Evolutionary conservation across 148 eudicot genomes (phyloP).

Genomic region (Linanthus parryae): DNA sequence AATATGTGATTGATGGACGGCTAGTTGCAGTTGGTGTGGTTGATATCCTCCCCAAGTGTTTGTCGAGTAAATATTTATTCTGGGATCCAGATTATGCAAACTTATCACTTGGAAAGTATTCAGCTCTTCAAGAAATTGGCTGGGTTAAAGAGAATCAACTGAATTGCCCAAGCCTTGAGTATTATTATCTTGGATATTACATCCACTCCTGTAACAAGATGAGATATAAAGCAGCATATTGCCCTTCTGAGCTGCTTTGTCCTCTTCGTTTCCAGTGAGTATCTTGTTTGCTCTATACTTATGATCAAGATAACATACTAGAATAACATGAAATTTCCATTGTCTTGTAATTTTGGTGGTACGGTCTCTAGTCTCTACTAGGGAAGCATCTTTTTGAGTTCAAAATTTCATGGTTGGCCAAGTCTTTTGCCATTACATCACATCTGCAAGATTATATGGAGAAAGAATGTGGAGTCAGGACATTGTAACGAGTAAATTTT

Average conservation of each 20-base stretch:
- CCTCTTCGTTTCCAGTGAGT: slow-evolving; percentile 94
- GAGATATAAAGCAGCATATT: slow-evolving; percentile 96
- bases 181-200: slow-evolving; percentile 96
- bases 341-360: no score
- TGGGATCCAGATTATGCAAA: slow-evolving; percentile 95
- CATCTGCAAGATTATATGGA: no score
- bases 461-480: no score
- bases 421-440: no score
- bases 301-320: no score
- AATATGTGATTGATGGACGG: slow-evolving; percentile 74
- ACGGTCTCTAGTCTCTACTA: no score
- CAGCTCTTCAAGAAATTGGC: slow-evolving; percentile 76
- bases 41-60: slow-evolving; percentile 91
- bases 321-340: no score
- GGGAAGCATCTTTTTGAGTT: no score
- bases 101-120: slow-evolving; percentile 80
- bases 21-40: slow-evolving; percentile 95
- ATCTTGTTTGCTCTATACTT: slow-evolving; percentile 8
- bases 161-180: slow-evolving; percentile 75
- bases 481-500: no score
- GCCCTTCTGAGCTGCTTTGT: slow-evolving; percentile 93
- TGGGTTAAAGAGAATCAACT: slow-evolving; percentile 74
- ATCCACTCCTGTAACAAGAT: slow-evolving; percentile 93
- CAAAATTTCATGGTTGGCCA: no score
- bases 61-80: slow-evolving; percentile 91